Evolutionary conservation across 2,329 filamentous ascomycete species (phyloP), one percentile per base, ranked within the genome.

Genomic region (Pleochaeta shiraiana): DNA sequence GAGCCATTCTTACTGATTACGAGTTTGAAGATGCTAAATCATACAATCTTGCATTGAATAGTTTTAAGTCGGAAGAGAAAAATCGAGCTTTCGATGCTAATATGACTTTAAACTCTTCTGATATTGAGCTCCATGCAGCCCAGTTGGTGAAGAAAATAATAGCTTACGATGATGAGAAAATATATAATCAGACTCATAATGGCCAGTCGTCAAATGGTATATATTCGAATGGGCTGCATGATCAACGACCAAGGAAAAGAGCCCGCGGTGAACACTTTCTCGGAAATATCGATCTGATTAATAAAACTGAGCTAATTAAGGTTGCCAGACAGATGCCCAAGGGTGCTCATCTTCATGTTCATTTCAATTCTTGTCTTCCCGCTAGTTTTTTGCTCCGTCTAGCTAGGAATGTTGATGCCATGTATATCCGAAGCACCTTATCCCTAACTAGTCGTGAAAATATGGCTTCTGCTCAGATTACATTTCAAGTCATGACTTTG

Each of bases 361-460:
- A 90, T 72, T 90, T 88, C 77, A 90, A 90, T 71, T 80, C 86
- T n/a, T 87, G 86, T 66, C 75, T 90, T 4, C 75, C 77, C 16
- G 84, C 86, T 11, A 72, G 76, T 1, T 77, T 83, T 4, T 75
- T 90, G 24, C 76, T 90, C 77, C 68, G 81, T 76, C 68, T 80
- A 76, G 76, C 76, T 67, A 72, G 75, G 12, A 53, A 72, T 4
- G 82, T 84, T 77, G 70, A 79, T 0, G 80, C 79, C 68, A 88
- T 90, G 84, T 88, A 83, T 70, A 84, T 90, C 69, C 82, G 80
- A 65, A 87, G 84, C 74, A 79, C 79, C 39, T 69, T 76, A 34
- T 78, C 79, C 3, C 74, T 87, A 34, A 71, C 75, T 3, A 68
- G 63, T 9, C 28, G 34, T 5, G 57, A 68, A 37, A 70, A 71